Evolutionary conservation across 169 alveolate genomes (phyloP).

Genomic region (Eimeria nieschulzi): DNA sequence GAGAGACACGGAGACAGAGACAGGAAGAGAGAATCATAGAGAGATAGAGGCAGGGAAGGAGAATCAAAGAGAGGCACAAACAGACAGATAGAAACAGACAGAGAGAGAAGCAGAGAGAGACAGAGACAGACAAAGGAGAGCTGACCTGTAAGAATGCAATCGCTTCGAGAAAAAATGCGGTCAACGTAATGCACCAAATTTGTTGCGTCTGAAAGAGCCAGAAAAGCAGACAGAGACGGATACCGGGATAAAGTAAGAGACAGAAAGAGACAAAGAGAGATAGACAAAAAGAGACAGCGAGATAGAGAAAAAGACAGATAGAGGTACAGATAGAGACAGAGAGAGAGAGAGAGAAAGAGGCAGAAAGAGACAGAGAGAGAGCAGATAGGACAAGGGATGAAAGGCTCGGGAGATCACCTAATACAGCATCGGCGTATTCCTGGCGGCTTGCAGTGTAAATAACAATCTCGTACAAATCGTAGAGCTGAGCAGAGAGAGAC

Average conservation of each 20-base stretch:
- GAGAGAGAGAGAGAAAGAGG: too few relatives aligned
- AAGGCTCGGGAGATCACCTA: constrained; percentile 1
- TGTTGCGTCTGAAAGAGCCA: neutral
- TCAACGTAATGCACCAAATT: constrained; percentile 37
- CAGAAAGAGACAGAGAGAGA: too few relatives aligned
- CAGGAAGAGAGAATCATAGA: too few relatives aligned
- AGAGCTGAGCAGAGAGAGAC: constrained; percentile 24
- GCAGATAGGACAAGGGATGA: too few relatives aligned
- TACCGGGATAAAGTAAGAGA: too few relatives aligned
- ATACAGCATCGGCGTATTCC: constrained; percentile 70
- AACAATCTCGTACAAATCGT: constrained; percentile 42
- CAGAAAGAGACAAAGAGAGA: neutral
- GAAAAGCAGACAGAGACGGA: neutral
- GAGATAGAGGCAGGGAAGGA: neutral
- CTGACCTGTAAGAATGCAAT: constrained; percentile 7
- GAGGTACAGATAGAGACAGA: too few relatives aligned
- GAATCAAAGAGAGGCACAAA: too few relatives aligned
- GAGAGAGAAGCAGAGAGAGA: too few relatives aligned
- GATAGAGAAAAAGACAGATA: neutral
- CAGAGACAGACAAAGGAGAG: neutral
- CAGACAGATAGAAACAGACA: too few relatives aligned
- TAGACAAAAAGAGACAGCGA: neutral
- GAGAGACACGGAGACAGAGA: too few relatives aligned
- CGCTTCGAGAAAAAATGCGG: constrained; percentile 28
- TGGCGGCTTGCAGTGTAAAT: constrained; percentile 70